These are phyloP conservation scores for Fusarium transvaalense DNA, from an alignment of 2,329 filamentous ascomycete species.

Conservation along the genomic window DNA sequence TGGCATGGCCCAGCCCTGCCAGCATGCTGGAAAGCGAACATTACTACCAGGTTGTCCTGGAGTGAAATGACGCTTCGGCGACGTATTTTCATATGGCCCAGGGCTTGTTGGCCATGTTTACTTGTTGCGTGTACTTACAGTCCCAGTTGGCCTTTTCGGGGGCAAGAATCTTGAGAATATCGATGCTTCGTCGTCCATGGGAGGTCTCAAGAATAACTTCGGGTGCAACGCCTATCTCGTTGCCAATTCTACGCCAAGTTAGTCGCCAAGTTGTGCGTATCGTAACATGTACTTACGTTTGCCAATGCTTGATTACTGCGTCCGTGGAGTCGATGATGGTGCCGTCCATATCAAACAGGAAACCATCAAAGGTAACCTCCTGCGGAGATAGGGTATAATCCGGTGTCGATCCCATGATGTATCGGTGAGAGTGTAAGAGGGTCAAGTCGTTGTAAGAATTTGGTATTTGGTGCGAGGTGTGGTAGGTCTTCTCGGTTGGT, in stretches of 20 bases:
- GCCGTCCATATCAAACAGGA: conserved; percentile 83
- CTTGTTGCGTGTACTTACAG: conserved; percentile 69
- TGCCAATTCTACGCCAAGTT: conserved; percentile 70
- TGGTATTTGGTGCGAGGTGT: neutral
- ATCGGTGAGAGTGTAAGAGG: conserved; percentile 1
- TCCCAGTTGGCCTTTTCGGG: conserved; percentile 93
- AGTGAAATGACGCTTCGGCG: conserved; percentile 12
- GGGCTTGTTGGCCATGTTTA: neutral
- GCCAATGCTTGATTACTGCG: conserved; percentile 84
- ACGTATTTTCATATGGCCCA: neutral
- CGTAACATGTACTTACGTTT: conserved; percentile 63
- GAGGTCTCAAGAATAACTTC: conserved; percentile 88
- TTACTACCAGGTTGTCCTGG: neutral
- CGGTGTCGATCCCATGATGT: conserved; percentile 53
- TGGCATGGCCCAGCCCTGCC: conserved; percentile 6
- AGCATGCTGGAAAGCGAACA: neutral
- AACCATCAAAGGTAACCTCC: conserved; percentile 64
- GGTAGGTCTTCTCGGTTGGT: neutral
- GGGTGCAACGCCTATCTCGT: conserved; percentile 87
- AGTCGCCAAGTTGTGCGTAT: neutral
- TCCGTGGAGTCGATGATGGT: conserved; percentile 86
- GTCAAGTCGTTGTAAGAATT: neutral
- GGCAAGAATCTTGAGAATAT: conserved; percentile 82
- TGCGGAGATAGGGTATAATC: conserved; percentile 60
- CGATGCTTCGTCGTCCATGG: conserved; percentile 90